These are phyloP conservation scores for Limtongozyma cylindracea DNA, from an alignment of 805 yeast species.

Conservation along the genomic window DNA sequence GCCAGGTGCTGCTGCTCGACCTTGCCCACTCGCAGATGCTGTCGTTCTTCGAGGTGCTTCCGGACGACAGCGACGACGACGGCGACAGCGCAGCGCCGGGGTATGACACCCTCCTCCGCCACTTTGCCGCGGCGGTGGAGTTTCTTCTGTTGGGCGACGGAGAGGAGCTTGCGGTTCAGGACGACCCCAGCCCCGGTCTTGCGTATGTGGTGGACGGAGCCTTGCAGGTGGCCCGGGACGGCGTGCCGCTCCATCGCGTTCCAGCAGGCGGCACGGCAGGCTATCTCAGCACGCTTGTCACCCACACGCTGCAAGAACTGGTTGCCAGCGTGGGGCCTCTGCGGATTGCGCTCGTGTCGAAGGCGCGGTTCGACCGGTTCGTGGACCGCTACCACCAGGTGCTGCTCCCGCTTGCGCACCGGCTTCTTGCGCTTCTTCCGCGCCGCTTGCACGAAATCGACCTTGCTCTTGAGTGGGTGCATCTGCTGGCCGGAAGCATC, in stretches of 20 bases:
- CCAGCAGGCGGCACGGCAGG: constrained; percentile 73
- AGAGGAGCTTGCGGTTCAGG: constrained; percentile 42
- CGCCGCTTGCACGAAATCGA: constrained; percentile 50
- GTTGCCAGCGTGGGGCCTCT: constrained; percentile 29
- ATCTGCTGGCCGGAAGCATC: constrained; percentile 63
- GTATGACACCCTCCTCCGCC: constrained; percentile 10
- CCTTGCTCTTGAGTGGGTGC: constrained; percentile 89
- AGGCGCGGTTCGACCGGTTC: constrained; percentile 31
- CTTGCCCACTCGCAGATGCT: constrained; percentile 1
- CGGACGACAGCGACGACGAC: background rate
- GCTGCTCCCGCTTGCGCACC: constrained; percentile 54
- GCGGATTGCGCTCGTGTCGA: constrained; percentile 47
- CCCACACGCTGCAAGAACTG: too few species aligned
- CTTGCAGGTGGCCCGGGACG: constrained; percentile 27
- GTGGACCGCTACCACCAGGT: constrained; percentile 57
- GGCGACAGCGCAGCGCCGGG: background rate
- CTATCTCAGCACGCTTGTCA: constrained; percentile 56
- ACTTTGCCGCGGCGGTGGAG: constrained; percentile 9
- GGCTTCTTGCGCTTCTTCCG: constrained; percentile 41
- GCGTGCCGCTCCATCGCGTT: constrained; percentile 6
- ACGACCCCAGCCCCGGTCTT: constrained; percentile 45
- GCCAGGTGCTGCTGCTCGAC: constrained; percentile 9
- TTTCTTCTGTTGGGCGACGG: too few species aligned
- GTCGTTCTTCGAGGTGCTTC: background rate
- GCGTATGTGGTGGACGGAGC: constrained; percentile 62